phyloP scores from a whole-genome alignment of 1,139 yeast genomes.

The Debaryomyces sp. region DNA sequence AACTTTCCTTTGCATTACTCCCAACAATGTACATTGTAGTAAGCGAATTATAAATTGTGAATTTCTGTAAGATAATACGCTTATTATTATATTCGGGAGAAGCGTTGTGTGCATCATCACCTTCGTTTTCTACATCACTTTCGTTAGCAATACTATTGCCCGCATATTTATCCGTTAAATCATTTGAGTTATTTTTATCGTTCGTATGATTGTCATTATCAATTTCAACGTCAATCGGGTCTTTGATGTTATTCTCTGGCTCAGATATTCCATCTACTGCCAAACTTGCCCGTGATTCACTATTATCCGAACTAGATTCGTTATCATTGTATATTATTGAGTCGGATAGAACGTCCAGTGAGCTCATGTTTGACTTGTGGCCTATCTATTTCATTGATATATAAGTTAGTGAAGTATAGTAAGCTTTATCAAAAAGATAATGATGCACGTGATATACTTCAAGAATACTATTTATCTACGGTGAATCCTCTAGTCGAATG shows the following conservation, averaged over 20 bases:
- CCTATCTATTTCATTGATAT: neutral
- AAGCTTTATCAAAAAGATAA: neutral
- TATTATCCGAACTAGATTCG: neutral
- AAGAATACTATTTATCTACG: neutral
- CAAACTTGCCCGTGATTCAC: neutral
- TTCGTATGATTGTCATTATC: neutral
- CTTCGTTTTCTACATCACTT: constrained; percentile 14
- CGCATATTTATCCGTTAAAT: neutral
- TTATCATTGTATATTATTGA: neutral
- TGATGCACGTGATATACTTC: neutral
- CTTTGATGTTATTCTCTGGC: neutral
- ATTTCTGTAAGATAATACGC: constrained; percentile 63
- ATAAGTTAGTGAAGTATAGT: neutral
- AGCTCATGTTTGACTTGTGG: neutral
- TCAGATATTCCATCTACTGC: neutral
- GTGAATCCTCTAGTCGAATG: neutral
- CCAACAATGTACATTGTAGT: constrained; percentile 89
- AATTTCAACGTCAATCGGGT: neutral
- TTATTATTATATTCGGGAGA: constrained; percentile 38
- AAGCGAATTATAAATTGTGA: constrained; percentile 80
- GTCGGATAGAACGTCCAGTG: neutral
- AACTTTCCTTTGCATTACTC: constrained; percentile 82
- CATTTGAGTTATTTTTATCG: neutral
- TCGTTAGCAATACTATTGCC: constrained; percentile 10
- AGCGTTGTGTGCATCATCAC: constrained; percentile 20